These are phyloP conservation scores for Lasiodiplodia sp. DNA, from an alignment of 2,329 filamentous ascomycete genomes.

Conservation along the genomic window DNA sequence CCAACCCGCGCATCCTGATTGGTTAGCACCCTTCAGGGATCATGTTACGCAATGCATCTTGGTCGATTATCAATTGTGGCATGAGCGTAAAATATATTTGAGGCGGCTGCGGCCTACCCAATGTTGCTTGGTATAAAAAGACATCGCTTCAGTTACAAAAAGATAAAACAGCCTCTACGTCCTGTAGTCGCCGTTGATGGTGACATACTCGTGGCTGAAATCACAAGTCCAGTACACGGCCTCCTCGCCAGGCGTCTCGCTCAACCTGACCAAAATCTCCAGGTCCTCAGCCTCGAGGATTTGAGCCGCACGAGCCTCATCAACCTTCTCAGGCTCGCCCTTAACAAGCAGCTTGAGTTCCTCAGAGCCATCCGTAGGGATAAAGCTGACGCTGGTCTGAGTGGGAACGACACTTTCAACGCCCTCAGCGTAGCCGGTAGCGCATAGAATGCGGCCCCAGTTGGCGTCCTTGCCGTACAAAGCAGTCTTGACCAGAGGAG, in stretches of 20 bases:
- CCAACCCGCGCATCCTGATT: constrained; percentile 17
- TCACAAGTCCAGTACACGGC: constrained; percentile 86
- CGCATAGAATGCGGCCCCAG: constrained; percentile 96
- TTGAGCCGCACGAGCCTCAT: constrained; percentile 78
- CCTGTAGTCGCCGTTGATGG: constrained; percentile 72
- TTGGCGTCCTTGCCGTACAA: constrained; percentile 97
- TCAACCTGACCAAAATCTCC: constrained; percentile 77
- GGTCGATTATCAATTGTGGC: neutral
- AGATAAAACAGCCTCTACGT: constrained; percentile 50
- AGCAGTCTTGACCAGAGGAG: constrained; percentile 94
- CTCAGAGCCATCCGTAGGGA: constrained; percentile 76
- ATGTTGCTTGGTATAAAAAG: constrained; percentile 17
- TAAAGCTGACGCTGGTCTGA: constrained; percentile 78
- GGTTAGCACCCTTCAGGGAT: neutral
- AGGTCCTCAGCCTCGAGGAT: constrained; percentile 79
- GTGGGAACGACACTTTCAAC: constrained; percentile 71
- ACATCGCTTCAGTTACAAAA: constrained; percentile 1
- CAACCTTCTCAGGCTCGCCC: constrained; percentile 80
- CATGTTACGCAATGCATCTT: constrained; percentile 3
- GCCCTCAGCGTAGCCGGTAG: constrained; percentile 80
- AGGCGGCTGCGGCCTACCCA: neutral
- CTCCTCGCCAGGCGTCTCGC: constrained; percentile 67
- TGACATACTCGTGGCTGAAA: constrained; percentile 82
- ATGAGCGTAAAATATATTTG: neutral
- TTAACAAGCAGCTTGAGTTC: constrained; percentile 80